These are phyloP conservation scores for Curvularia lunata DNA, from an alignment of 2,329 filamentous ascomycete genomes.

Conservation along the genomic window DNA sequence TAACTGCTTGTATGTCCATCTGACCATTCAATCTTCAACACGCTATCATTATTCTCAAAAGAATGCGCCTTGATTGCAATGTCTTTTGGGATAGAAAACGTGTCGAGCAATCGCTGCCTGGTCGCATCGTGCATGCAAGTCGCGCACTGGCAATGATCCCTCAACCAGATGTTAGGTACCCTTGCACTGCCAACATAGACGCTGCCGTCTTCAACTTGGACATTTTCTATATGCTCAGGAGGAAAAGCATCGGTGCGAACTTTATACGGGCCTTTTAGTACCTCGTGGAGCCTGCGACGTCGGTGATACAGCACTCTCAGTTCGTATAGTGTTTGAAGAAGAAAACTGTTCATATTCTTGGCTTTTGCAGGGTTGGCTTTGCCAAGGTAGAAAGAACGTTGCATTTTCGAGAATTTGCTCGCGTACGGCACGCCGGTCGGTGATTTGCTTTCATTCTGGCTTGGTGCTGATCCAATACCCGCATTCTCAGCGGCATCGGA, in stretches of 20 bases:
- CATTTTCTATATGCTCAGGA: not conserved
- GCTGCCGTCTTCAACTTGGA: conserved; percentile 5
- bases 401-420: not conserved
- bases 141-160: conserved; percentile 75
- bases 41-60: conserved; percentile 9
- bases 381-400: not conserved
- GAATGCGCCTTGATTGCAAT: conserved; percentile 32
- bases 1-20: conserved; percentile 75
- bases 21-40: conserved; percentile 45
- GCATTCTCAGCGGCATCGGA: not conserved
- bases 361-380: not conserved
- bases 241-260: not conserved
- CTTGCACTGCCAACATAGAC: conserved; percentile 4
- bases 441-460: not conserved
- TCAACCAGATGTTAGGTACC: conserved; percentile 44
- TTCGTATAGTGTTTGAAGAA: not conserved
- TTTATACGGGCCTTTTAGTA: not conserved
- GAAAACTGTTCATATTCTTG: not conserved
- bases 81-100: conserved; percentile 59
- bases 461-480: not conserved
- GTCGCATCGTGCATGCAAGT: conserved; percentile 73
- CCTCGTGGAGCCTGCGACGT: not conserved
- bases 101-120: conserved; percentile 71
- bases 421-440: not conserved
- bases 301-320: not conserved